Evolutionary conservation across 495 filamentous ascomycete species (phyloP), one percentile per base, ranked within the genome.

Genomic region (Aspergillus sclerotioniger): DNA sequence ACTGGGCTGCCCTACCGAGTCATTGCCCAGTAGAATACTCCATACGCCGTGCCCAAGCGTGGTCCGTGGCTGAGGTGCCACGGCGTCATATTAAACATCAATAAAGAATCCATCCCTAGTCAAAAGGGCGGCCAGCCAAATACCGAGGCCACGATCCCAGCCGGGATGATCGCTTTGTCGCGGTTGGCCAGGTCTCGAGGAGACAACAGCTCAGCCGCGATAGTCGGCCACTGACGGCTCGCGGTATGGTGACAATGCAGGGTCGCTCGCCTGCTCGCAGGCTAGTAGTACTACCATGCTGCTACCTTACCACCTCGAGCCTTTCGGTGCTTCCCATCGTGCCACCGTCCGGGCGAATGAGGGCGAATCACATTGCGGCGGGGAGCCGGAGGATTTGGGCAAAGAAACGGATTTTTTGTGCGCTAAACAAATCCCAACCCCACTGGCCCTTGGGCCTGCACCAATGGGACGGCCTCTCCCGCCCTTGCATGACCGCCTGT

Each of bases 221-320:
- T 10, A 28, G 20, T 25, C 13, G 21, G 46, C 20, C 20, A 29
- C 9, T 25, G 28, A 29, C 25, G 46, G 46, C 47, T 39, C 33
- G 45, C 45, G 47, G 33, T 57, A 63, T 65, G 70, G 72, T 75
- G 25, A 68, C 72, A 75, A 66, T 70, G 72, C 72, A 75, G 70
- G 66, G 69, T 69, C 59, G 62, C 64, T 65, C 62, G 54, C 54
- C 29, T 52, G 28, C 45, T 47, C 25, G 2, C 25, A 25, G 25
- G 25, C 25, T 25, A 25, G 25, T 25, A 13, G 47, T 50, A 16
- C 47, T 32, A 50, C 47, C 47, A 50, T 62, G 56, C 60, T 57
- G 44, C 50, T 47, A 56, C 51, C 56, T 55, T 61, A 58, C 52
- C 58, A 59, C 56, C 56, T 56, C 35, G 49, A 59, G 58, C 46